Percentiles rank a stretch among this genome's conserved stretches.
phyloP scores from a whole-genome alignment of 257 asterid genomes.

The Fraxinus cuspidata region DNA sequence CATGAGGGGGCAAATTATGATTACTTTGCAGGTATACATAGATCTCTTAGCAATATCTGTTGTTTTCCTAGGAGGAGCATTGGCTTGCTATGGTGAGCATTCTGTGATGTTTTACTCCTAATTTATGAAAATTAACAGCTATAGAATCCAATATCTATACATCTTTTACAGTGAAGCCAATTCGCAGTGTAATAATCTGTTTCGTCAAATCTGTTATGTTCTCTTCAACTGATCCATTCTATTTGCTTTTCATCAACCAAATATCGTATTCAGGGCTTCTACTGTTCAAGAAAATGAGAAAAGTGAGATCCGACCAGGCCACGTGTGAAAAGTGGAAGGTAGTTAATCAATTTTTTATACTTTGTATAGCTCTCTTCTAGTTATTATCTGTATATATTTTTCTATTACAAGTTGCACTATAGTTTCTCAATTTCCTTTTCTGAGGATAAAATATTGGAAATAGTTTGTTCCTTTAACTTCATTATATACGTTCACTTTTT shows the following conservation, averaged over 20 bases:
- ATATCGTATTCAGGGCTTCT: conserved; percentile 57
- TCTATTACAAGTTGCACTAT: background rate
- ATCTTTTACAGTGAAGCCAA: background rate
- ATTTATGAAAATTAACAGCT: background rate
- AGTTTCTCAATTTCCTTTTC: background rate
- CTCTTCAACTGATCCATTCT: conserved; percentile 19
- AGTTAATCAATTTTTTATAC: conserved; percentile 7
- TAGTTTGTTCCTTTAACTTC: background rate
- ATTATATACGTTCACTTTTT: background rate
- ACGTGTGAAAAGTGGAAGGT: conserved; percentile 90
- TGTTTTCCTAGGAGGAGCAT: conserved; percentile 46
- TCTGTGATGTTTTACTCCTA: no score
- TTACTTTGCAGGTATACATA: conserved; percentile 47
- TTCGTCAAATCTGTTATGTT: background rate
- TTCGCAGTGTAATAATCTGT: background rate
- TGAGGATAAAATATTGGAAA: background rate
- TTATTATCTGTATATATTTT: background rate
- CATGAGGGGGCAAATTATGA: conserved; percentile 14
- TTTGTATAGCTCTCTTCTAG: background rate
- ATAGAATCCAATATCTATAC: background rate
- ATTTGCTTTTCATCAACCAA: conserved; percentile 16
- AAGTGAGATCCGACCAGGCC: conserved; percentile 86
- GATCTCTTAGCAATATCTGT: conserved; percentile 42
- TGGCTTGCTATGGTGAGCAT: conserved; percentile 52
- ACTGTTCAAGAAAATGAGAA: conserved; percentile 85